A percentile compares a stretch with the other conserved stretches of the same genome.
Evolutionary conservation across 441 rosid genomes (phyloP).

Genomic region (Gossypium schwendimanii): DNA sequence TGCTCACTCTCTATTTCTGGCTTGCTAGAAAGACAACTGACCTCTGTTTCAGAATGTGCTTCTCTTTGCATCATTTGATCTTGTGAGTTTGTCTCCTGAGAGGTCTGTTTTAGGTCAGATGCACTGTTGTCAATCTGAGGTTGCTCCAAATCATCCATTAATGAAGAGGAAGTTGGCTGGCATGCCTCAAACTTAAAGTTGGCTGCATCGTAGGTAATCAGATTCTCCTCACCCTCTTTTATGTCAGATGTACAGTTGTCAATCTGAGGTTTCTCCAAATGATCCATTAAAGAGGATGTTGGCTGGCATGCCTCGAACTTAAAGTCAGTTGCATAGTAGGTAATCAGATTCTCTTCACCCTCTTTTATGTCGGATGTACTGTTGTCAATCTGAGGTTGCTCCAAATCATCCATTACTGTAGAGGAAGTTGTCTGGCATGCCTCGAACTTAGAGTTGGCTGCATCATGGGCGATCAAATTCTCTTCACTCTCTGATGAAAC

Average conservation of each 20-base stretch:
- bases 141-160: slow-evolving; percentile 26
- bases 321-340: too few relatives aligned
- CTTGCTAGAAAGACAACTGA: slow-evolving; percentile 22
- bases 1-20: slow-evolving; percentile 43
- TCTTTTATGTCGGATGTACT: slow-evolving; percentile 11
- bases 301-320: too few relatives aligned
- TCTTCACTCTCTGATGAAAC: slow-evolving; percentile 33
- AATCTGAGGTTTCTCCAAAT: too few relatives aligned
- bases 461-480: slow-evolving; percentile 31
- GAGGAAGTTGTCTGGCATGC: slow-evolving; percentile 19
- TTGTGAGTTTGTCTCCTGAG: slow-evolving; percentile 25
- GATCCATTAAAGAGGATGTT: too few relatives aligned
- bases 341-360: too few relatives aligned
- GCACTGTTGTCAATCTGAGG: slow-evolving; percentile 29
- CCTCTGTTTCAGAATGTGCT: slow-evolving; percentile 27
- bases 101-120: slow-evolving; percentile 33
- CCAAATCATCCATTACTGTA: slow-evolving; percentile 22
- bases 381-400: slow-evolving; percentile 32
- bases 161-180: slow-evolving; percentile 20
- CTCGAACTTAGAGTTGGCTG: slow-evolving; percentile 30
- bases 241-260: too few relatives aligned
- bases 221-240: slow-evolving; percentile 34
- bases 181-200: slow-evolving; percentile 28
- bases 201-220: slow-evolving; percentile 28
- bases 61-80: slow-evolving; percentile 26